These are phyloP conservation scores for Colletotrichum gigasporum DNA, from an alignment of 2,329 filamentous ascomycete genomes.

Conservation along the genomic window DNA sequence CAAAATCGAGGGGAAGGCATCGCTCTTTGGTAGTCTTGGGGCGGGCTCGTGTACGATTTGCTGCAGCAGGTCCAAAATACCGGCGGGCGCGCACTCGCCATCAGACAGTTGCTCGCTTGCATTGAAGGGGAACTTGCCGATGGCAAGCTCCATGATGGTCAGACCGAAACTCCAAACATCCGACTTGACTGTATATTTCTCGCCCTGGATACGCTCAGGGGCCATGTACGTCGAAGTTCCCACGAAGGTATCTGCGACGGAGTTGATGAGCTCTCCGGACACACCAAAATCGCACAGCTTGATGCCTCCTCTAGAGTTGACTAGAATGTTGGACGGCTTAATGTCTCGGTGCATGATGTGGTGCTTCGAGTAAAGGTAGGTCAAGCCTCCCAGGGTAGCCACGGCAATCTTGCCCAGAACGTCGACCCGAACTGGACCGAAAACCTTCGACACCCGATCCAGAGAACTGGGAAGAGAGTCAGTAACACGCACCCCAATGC, in stretches of 20 bases:
- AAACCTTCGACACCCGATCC: slow-evolving; percentile 92
- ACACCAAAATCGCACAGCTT: slow-evolving; percentile 99
- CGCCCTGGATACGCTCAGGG: slow-evolving; percentile 95
- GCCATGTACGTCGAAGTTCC: slow-evolving; percentile 99
- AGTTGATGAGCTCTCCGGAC: slow-evolving; percentile 97
- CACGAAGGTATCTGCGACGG: slow-evolving; percentile 97
- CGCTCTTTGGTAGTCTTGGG: slow-evolving; percentile 92
- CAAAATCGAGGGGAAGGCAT: slow-evolving; percentile 93
- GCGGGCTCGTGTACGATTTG: slow-evolving; percentile 98
- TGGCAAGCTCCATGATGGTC: slow-evolving; percentile 95
- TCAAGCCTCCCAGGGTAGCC: slow-evolving; percentile 90
- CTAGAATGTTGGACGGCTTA: slow-evolving; percentile 96
- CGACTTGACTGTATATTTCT: slow-evolving; percentile 96
- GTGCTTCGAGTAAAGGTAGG: slow-evolving; percentile 94
- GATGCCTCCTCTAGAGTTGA: slow-evolving; percentile 93
- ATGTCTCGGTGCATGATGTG: slow-evolving; percentile 99
- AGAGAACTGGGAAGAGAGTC: slow-evolving; percentile 71
- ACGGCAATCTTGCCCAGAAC: slow-evolving; percentile 98
- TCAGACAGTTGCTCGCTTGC: slow-evolving; percentile 76
- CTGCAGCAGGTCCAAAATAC: slow-evolving; percentile 94
- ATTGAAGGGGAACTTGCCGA: slow-evolving; percentile 96
- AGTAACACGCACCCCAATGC: slow-evolving; percentile 16
- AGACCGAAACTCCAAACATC: slow-evolving; percentile 99
- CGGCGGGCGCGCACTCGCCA: slow-evolving; percentile 84
- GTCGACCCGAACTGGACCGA: slow-evolving; percentile 94